Evolutionary conservation across 176 grass and related monocot species (phyloP), one percentile per base, ranked within the genome.

Genomic region (Bonia amplexicaulis): DNA sequence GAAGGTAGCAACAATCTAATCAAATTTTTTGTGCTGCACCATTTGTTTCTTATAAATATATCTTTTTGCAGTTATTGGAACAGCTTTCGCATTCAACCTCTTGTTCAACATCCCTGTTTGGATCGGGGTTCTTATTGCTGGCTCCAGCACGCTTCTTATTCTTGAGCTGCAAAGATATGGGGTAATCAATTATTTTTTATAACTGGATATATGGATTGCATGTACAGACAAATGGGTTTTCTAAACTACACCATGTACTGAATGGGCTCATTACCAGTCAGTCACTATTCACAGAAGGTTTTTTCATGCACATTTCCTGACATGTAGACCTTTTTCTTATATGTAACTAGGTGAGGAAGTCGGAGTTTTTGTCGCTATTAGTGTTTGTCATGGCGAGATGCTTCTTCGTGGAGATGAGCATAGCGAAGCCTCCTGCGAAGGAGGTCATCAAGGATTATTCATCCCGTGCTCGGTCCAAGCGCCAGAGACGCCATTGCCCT

Each of bases 111-210:
- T 97, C 20, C 94, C 94, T 1, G 27, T 96, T 12, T 93, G 94
- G 94, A 69, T 57, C 3, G 94, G 94, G 5, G 94, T 97, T 74
- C 91, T 97, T 4, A 91, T 97, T 49, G 81, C 94, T 12, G 94
- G 91, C 35, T 46, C 87, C 15, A 96, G 91, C 58, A 97, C 91
- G 17, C 91, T 97, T 4, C 57, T 93, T 1, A 78, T 97, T 23
- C 86, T 97, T 82, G 89, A 91, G 20, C 35, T 97, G 44, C 94
- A 97, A 80, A 91, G 49, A 91, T 97, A 91, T 71, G 94, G 94
- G 87, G 94, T 97, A 86, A 89, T 6, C 46, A 48, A 14, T 8
- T 9, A 42, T 42, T 42, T 42, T 42, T 42, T 42, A 42, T 42
- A 42, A 42, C 46, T 48, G 46, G 46, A 48, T 48, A 48, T 48